Conservation (phyloP, 2,329 filamentous ascomycete species). For the Fusarium clavum region DNA sequence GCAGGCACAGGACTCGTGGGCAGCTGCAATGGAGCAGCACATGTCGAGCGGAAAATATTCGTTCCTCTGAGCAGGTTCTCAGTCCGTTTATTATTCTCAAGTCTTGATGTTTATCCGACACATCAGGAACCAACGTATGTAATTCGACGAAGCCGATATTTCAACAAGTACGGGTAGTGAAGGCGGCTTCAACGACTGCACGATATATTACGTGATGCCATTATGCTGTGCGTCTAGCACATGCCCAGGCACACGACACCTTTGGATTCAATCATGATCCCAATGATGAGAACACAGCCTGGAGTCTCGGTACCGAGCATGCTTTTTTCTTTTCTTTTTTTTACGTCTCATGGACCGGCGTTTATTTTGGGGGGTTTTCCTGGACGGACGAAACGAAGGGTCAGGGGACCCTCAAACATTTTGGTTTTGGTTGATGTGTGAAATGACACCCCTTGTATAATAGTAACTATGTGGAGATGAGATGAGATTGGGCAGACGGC, state of each 20-base stretch:
- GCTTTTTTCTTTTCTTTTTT: conserved; percentile 28
- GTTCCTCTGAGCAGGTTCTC: conserved; percentile 49
- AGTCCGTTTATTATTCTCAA: conserved; percentile 23
- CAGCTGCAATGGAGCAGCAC: conserved; percentile 49
- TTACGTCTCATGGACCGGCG: conserved; percentile 39
- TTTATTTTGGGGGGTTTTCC: conserved; percentile 37
- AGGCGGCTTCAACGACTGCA: conserved; percentile 33
- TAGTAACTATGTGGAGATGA: conserved; percentile 21
- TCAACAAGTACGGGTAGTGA: conserved; percentile 23
- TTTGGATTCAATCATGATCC: conserved; percentile 22
- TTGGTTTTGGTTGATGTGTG: conserved; percentile 31
- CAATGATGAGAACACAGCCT: conserved; percentile 34
- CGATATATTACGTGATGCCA: conserved; percentile 18
- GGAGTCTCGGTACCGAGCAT: conserved; percentile 40
- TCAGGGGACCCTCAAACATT: conserved; percentile 9
- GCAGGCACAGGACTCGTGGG: conserved; percentile 52
- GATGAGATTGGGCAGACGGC: conserved; percentile 9
- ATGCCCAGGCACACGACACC: conserved; percentile 9
- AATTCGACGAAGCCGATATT: conserved; percentile 17
- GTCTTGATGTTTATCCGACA: not conserved
- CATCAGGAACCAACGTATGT: conserved; percentile 14
- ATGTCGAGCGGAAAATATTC: conserved; percentile 48
- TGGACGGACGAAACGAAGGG: conserved; percentile 12
- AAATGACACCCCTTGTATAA: conserved; percentile 40
- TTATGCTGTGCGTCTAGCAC: not conserved